Conservation (phyloP, 1,284 basidiomycete genomes). For the Trichosporon sp. region DNA sequence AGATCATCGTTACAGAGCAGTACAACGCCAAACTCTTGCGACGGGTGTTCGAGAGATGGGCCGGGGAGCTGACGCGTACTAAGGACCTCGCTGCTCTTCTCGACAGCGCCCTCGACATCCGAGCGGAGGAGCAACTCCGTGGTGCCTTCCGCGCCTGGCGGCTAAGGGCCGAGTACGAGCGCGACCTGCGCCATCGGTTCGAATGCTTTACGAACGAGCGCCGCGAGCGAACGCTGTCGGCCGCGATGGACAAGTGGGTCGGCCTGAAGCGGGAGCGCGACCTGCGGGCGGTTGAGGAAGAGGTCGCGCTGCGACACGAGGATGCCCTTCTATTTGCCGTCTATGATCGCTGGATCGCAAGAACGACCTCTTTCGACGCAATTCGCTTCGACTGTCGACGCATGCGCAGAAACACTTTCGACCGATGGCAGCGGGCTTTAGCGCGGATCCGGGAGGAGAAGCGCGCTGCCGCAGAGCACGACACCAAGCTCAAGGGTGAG, state of each 20-base stretch:
- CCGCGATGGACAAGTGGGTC: slow-evolving; percentile 33
- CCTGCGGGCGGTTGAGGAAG: slow-evolving; percentile 28
- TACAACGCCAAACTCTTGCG: slow-evolving; percentile 19
- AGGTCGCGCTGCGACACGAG: slow-evolving; percentile 36
- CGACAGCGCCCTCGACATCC: slow-evolving; percentile 28
- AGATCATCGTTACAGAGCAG: slow-evolving; percentile 32
- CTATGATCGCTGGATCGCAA: slow-evolving; percentile 41
- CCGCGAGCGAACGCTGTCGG: slow-evolving; percentile 20
- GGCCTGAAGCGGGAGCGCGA: slow-evolving; percentile 29
- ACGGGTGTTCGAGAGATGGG: slow-evolving; percentile 27
- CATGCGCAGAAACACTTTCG: slow-evolving; percentile 11
- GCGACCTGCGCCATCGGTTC: slow-evolving; percentile 17
- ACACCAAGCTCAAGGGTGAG: slow-evolving; percentile 29
- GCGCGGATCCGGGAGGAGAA: slow-evolving; percentile 11
- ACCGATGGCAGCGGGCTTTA: slow-evolving; percentile 17
- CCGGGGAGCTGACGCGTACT: slow-evolving; percentile 7
- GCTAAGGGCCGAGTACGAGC: neutral
- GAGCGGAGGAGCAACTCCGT: slow-evolving; percentile 29
- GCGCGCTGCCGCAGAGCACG: slow-evolving; percentile 13
- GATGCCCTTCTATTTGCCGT: slow-evolving; percentile 41
- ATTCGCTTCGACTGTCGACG: slow-evolving; percentile 20
- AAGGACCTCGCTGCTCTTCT: slow-evolving; percentile 22
- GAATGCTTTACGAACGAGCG: slow-evolving; percentile 23
- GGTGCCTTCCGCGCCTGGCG: slow-evolving; percentile 28
- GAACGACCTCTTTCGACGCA: slow-evolving; percentile 25